Percentiles rank a stretch among this genome's conserved stretches.
Conservation (phyloP, 345 rosid species). For the Gossypium raimondii region DNA sequence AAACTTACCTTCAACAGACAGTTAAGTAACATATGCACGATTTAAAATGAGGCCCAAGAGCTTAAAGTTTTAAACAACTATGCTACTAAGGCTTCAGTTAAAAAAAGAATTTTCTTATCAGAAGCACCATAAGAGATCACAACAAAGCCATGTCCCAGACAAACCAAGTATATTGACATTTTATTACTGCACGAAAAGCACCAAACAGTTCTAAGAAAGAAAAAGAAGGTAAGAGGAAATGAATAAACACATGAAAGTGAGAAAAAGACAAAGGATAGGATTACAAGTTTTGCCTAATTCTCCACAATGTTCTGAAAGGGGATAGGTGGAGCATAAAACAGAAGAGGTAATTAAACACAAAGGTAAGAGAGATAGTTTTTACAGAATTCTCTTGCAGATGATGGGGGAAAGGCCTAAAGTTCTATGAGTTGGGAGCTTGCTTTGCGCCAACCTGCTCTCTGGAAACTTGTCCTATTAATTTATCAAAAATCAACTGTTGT, state of each 20-base stretch:
- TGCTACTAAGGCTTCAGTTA: background rate
- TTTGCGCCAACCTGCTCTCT: background rate
- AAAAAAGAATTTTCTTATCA: background rate
- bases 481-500: background rate
- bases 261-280: background rate
- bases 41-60: background rate
- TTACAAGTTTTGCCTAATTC: background rate
- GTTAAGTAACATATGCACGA: background rate
- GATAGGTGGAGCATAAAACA: background rate
- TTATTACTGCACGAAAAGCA: slow-evolving; percentile 5
- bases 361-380: background rate
- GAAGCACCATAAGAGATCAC: background rate
- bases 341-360: background rate
- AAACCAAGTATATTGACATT: background rate
- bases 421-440: background rate
- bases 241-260: background rate
- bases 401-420: background rate
- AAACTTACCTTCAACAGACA: background rate
- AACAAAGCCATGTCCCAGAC: background rate
- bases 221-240: background rate
- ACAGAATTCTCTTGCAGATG: background rate
- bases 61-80: background rate
- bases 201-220: background rate
- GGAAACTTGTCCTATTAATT: background rate
- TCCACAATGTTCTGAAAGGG: background rate